Evolutionary conservation across 2,329 filamentous ascomycete species (phyloP).

Genomic region (Teratosphaeria nubilosa): DNA sequence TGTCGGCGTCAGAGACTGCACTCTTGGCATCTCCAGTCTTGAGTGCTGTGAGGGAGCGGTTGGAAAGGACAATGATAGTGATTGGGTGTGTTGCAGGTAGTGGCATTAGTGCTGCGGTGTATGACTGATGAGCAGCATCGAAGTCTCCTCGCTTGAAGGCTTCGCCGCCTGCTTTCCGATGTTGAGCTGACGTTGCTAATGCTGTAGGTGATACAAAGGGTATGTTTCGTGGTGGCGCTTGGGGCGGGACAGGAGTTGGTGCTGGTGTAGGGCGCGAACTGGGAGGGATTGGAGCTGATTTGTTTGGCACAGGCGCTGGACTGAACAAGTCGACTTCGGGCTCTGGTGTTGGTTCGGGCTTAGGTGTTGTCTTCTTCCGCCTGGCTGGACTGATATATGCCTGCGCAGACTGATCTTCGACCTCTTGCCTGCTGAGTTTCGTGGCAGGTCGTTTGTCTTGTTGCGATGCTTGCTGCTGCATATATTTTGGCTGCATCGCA

Average conservation of each 20-base stretch:
- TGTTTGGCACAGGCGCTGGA: constrained; percentile 7
- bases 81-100: constrained; percentile 74
- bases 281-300: constrained; percentile 1
- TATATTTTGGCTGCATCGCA: constrained; percentile 30
- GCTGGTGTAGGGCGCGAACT: constrained; percentile 14
- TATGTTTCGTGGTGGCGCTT: constrained; percentile 46
- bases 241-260: constrained; percentile 32
- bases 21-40: constrained; percentile 88
- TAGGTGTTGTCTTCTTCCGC: constrained; percentile 57
- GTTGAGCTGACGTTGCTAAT: constrained; percentile 63
- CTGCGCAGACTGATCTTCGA: constrained; percentile 71
- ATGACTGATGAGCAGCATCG: constrained; percentile 71
- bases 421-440: constrained; percentile 61
- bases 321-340: constrained; percentile 27
- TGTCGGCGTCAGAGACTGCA: constrained; percentile 75
- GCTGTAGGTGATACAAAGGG: constrained; percentile 60
- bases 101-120: constrained; percentile 63
- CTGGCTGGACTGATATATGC: constrained; percentile 81
- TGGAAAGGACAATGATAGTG: constrained; percentile 79
- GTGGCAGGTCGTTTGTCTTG: constrained; percentile 30
- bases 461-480: constrained; percentile 31
- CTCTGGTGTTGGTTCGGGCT: constrained; percentile 18
- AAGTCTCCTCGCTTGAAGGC: constrained; percentile 95
- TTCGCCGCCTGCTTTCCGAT: constrained; percentile 70
- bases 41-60: constrained; percentile 78